Evolutionary conservation across 2,329 filamentous ascomycete species (phyloP).

Genomic region (Acarospora socialis): DNA sequence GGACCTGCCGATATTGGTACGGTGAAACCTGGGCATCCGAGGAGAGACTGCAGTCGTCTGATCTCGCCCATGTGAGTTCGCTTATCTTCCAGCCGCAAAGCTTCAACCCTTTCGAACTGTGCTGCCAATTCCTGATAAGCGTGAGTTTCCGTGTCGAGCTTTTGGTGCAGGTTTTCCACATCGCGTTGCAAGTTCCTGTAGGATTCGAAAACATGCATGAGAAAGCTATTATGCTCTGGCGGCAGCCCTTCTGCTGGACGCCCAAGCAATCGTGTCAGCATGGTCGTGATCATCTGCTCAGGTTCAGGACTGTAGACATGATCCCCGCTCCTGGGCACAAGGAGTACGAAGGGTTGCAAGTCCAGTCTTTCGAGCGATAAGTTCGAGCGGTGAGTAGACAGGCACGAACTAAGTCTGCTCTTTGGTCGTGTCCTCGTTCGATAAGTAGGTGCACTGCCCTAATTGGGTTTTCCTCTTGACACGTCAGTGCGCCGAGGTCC

Average conservation of each 20-base stretch:
- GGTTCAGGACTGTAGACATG: slow-evolving; percentile 5
- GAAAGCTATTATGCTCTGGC: slow-evolving; percentile 6
- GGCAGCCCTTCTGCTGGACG: slow-evolving; percentile 3
- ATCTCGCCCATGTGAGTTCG: background rate
- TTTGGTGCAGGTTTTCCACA: background rate
- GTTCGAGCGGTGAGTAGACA: slow-evolving; percentile 1
- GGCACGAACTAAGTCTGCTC: slow-evolving; percentile 5
- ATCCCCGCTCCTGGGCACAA: slow-evolving; percentile 1
- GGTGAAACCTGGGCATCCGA: too few relatives aligned
- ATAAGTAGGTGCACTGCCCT: background rate
- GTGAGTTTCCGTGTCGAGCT: slow-evolving; percentile 1
- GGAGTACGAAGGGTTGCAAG: background rate
- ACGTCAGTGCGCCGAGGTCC: background rate
- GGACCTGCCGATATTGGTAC: too few relatives aligned
- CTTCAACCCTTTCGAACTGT: background rate
- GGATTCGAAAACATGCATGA: slow-evolving; percentile 6
- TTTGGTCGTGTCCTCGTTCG: slow-evolving; percentile 2
- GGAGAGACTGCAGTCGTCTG: too few relatives aligned
- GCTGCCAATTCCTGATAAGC: background rate
- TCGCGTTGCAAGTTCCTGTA: slow-evolving; percentile 2
- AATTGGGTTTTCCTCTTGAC: background rate
- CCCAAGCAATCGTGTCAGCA: slow-evolving; percentile 1
- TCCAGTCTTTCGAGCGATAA: background rate
- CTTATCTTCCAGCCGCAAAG: slow-evolving; percentile 1
- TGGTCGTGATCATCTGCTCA: slow-evolving; percentile 3